phyloP scores from a whole-genome alignment of 2,329 filamentous ascomycete species.

The Clonostachys rhizophaga region DNA sequence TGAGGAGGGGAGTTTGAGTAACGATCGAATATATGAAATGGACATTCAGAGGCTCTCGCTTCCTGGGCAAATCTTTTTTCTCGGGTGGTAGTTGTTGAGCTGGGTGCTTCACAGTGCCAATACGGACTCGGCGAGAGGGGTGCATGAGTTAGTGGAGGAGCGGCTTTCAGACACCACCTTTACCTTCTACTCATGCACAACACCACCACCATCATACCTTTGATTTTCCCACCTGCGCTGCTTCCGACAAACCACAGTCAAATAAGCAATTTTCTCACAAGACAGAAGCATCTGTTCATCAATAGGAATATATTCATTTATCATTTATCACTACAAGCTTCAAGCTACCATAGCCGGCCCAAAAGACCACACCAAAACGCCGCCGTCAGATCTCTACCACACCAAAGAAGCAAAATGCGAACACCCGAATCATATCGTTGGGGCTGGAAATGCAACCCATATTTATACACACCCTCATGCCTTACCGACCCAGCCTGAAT shows the following conservation, averaged over 20 bases:
- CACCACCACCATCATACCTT: no score
- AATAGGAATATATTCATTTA: not conserved
- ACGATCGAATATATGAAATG: not conserved
- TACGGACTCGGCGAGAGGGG: no score
- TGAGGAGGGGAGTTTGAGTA: not conserved
- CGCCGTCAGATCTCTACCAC: not conserved
- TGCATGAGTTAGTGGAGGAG: no score
- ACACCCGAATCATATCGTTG: not conserved
- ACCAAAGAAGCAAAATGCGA: not conserved
- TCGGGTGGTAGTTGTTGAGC: no score
- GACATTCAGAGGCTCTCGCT: not conserved
- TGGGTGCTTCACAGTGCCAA: no score
- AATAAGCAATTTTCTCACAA: not conserved
- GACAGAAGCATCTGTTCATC: not conserved
- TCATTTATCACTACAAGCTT: not conserved
- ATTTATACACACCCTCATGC: slow-evolving; percentile 28
- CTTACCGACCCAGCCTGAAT: slow-evolving; percentile 87
- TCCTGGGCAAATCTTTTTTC: no score
- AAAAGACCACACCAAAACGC: not conserved
- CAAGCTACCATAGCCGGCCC: not conserved
- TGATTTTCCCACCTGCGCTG: no score
- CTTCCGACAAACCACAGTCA: no score
- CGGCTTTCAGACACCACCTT: no score
- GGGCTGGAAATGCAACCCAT: not conserved
- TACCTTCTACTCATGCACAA: no score